Evolutionary conservation across 2,329 filamentous ascomycete species (phyloP).

Genomic region (Macrophomina phaseolina): DNA sequence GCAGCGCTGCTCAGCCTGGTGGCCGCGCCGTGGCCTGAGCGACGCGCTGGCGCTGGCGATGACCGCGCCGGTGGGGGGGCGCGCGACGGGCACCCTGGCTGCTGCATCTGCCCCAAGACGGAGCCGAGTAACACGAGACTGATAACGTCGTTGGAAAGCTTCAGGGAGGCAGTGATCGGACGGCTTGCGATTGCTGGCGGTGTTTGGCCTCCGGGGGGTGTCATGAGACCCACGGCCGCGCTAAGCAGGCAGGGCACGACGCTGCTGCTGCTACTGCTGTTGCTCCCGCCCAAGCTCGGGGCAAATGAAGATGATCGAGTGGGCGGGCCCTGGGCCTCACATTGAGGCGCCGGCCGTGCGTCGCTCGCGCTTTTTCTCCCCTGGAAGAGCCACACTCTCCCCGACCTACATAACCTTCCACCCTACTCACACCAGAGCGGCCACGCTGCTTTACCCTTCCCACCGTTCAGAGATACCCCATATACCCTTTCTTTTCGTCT

Average conservation of each 20-base stretch:
- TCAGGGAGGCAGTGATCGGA: conserved; percentile 22
- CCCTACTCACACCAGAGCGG: too few species aligned
- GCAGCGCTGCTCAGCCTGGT: background rate
- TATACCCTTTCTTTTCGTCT: conserved; percentile 16
- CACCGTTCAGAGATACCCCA: too few species aligned
- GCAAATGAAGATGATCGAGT: too few species aligned
- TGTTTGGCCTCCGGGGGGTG: conserved; percentile 3
- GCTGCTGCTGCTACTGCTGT: background rate
- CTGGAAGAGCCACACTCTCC: too few species aligned
- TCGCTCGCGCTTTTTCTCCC: too few species aligned
- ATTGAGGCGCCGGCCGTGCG: too few species aligned
- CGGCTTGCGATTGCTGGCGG: conserved; percentile 11
- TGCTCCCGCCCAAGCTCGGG: conserved; percentile 2
- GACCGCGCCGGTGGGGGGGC: conserved; percentile 5
- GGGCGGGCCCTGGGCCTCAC: too few species aligned
- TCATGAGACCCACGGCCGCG: conserved; percentile 14
- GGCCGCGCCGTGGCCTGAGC: conserved; percentile 15
- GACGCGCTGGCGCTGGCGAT: background rate
- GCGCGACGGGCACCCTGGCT: conserved; percentile 8
- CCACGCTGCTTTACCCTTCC: too few species aligned
- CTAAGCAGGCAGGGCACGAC: conserved; percentile 1
- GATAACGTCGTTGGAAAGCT: conserved; percentile 23
- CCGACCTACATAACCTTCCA: too few species aligned
- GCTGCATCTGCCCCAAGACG: conserved; percentile 14
- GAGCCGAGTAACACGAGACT: conserved; percentile 19